Conservation (phyloP, 2,329 filamentous ascomycete genomes). For the Ophiostoma ulmi region DNA sequence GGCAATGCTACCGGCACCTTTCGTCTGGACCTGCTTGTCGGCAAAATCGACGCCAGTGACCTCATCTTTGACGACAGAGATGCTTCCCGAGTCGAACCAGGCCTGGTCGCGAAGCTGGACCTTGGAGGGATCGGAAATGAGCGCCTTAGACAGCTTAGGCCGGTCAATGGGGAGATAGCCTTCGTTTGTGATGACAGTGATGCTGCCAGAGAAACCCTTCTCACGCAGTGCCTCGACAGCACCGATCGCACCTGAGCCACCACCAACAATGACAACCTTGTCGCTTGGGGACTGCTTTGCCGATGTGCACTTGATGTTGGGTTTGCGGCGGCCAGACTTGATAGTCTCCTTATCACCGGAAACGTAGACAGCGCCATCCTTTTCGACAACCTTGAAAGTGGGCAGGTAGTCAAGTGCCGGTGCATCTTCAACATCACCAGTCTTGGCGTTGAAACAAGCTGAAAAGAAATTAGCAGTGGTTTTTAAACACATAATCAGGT, state of each 20-base stretch:
- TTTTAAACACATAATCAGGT: neutral
- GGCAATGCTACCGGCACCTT: slow-evolving; percentile 60
- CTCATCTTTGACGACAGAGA: slow-evolving; percentile 56
- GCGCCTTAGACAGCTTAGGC: slow-evolving; percentile 90
- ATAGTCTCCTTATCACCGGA: slow-evolving; percentile 72
- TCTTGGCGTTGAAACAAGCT: slow-evolving; percentile 89
- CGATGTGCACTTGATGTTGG: slow-evolving; percentile 65
- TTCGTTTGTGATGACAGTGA: slow-evolving; percentile 81
- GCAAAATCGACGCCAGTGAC: slow-evolving; percentile 74
- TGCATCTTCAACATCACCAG: slow-evolving; percentile 91
- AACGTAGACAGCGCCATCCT: slow-evolving; percentile 78
- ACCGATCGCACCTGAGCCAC: slow-evolving; percentile 78
- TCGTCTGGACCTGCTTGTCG: slow-evolving; percentile 65
- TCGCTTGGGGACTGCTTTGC: slow-evolving; percentile 40
- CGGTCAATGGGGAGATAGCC: slow-evolving; percentile 85
- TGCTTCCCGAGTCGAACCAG: slow-evolving; percentile 64
- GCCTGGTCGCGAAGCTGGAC: slow-evolving; percentile 69
- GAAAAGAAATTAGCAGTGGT: slow-evolving; percentile 10
- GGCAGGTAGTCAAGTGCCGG: slow-evolving; percentile 83
- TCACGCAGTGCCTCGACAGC: slow-evolving; percentile 77
- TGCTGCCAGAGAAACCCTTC: slow-evolving; percentile 69
- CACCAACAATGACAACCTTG: slow-evolving; percentile 79
- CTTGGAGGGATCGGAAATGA: slow-evolving; percentile 75
- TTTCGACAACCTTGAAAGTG: slow-evolving; percentile 74
- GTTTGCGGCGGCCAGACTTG: slow-evolving; percentile 67